Evolutionary conservation across 2,329 filamentous ascomycete species (phyloP).

Genomic region (Bipolaris sorokiniana): DNA sequence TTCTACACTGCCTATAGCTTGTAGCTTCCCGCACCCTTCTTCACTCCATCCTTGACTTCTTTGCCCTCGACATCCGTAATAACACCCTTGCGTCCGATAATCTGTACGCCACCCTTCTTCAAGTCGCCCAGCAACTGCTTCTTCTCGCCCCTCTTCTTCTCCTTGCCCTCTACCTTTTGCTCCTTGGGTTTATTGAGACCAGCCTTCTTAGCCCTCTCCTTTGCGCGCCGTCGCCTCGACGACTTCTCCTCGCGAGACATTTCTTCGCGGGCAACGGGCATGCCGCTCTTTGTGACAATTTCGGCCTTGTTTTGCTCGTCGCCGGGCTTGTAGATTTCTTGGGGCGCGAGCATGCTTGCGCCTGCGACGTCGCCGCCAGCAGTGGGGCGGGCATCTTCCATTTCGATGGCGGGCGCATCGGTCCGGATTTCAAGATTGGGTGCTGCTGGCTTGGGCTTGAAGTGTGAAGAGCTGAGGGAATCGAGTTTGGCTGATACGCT

Average conservation of each 20-base stretch:
- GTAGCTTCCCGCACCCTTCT: conserved; percentile 40
- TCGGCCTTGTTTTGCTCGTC: conserved; percentile 72
- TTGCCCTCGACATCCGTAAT: conserved; percentile 83
- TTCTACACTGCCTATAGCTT: conserved; percentile 34
- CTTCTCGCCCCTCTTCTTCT: conserved; percentile 66
- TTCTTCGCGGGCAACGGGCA: conserved; percentile 81
- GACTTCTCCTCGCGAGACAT: conserved; percentile 86
- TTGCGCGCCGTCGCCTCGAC: conserved; percentile 76
- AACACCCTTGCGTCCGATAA: conserved; percentile 90
- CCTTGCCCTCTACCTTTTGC: conserved; percentile 45
- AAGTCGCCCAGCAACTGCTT: conserved; percentile 68
- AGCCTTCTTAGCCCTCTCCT: conserved; percentile 80
- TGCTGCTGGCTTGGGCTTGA: conserved; percentile 85
- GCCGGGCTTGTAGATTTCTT: conserved; percentile 89
- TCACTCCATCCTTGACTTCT: conserved; percentile 59
- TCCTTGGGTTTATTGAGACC: conserved; percentile 57
- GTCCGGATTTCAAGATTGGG: conserved; percentile 85
- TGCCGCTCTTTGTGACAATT: conserved; percentile 76
- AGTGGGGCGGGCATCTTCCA: conserved; percentile 93
- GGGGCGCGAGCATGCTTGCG: conserved; percentile 80
- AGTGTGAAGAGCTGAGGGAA: conserved; percentile 90
- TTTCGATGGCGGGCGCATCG: conserved; percentile 87
- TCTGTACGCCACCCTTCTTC: conserved; percentile 85
- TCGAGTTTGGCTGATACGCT: conserved; percentile 82
- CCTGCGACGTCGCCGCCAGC: conserved; percentile 75